Conservation (phyloP, 1,139 yeast genomes). For the Candida pseudoviswanathii region DNA sequence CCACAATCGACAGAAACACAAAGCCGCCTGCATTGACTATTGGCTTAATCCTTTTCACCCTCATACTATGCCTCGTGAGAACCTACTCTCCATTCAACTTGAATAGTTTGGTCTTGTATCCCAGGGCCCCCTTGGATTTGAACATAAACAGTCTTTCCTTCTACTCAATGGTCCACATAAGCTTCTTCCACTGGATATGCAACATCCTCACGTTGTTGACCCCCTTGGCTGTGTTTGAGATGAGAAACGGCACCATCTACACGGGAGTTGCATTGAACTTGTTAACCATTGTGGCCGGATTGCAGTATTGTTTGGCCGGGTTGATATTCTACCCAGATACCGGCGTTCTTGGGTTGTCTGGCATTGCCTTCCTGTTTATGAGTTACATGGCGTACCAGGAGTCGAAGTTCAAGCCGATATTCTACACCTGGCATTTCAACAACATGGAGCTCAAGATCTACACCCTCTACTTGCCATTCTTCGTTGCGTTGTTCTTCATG, state of each 20-base stretch:
- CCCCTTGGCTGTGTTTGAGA: conserved; percentile 73
- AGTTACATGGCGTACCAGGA: conserved; percentile 67
- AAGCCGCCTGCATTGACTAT: conserved; percentile 62
- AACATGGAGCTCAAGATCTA: conserved; percentile 47
- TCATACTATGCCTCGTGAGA: conserved; percentile 32
- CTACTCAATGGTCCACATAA: conserved; percentile 72
- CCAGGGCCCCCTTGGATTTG: conserved; percentile 57
- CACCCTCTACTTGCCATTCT: conserved; percentile 61
- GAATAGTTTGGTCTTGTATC: conserved; percentile 39
- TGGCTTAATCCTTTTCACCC: conserved; percentile 62
- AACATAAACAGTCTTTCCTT: conserved; percentile 69
- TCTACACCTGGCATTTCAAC: conserved; percentile 19
- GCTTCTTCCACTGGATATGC: conserved; percentile 62
- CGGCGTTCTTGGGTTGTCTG: conserved; percentile 68
- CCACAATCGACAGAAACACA: conserved; percentile 3
- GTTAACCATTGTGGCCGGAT: conserved; percentile 69
- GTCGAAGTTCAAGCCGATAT: conserved; percentile 50
- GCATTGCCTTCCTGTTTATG: conserved; percentile 73
- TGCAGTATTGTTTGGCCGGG: conserved; percentile 64
- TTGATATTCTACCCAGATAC: conserved; percentile 53
- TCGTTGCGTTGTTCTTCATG: conserved; percentile 51
- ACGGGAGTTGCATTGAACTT: conserved; percentile 83
- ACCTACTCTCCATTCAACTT: conserved; percentile 24
- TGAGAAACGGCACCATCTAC: conserved; percentile 78
- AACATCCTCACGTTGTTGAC: conserved; percentile 61